These are phyloP conservation scores for Fusarium dlaminii DNA, from an alignment of 2,329 filamentous ascomycete genomes.

Conservation along the genomic window DNA sequence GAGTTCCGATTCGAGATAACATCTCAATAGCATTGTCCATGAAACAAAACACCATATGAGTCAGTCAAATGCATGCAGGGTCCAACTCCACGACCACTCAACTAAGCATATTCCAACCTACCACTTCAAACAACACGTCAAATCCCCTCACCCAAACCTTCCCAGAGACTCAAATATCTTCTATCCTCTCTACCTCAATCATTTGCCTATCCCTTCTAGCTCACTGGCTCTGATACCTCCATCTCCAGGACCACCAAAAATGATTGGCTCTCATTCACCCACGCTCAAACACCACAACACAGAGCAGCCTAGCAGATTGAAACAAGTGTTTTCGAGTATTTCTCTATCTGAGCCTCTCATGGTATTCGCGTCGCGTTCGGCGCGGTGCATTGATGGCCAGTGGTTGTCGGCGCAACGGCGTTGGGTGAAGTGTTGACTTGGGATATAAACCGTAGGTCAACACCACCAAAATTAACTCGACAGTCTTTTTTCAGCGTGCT, in stretches of 20 bases:
- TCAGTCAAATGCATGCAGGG: constrained; percentile 23
- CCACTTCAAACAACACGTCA: constrained; percentile 1
- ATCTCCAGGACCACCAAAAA: neutral
- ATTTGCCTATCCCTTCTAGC: neutral
- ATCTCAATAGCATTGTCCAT: neutral
- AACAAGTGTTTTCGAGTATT: constrained; percentile 26
- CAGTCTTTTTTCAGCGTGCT: constrained; percentile 28
- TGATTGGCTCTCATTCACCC: constrained; percentile 30
- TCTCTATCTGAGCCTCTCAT: neutral
- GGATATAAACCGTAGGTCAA: constrained; percentile 27
- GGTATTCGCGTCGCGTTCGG: constrained; percentile 18
- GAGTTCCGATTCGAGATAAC: neutral
- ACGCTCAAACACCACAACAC: constrained; percentile 23
- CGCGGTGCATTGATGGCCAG: constrained; percentile 20
- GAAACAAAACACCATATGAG: constrained; percentile 22
- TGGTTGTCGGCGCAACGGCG: constrained; percentile 35
- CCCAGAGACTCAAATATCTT: neutral
- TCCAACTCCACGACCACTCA: neutral
- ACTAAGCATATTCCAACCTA: neutral
- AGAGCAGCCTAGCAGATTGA: constrained; percentile 13
- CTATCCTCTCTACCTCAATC: neutral
- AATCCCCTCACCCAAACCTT: neutral
- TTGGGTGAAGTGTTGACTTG: constrained; percentile 13
- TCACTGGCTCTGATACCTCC: neutral
- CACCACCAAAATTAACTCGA: neutral